Conservation (phyloP, 2,329 filamentous ascomycete species). For the Coniochaeta sp. region DNA sequence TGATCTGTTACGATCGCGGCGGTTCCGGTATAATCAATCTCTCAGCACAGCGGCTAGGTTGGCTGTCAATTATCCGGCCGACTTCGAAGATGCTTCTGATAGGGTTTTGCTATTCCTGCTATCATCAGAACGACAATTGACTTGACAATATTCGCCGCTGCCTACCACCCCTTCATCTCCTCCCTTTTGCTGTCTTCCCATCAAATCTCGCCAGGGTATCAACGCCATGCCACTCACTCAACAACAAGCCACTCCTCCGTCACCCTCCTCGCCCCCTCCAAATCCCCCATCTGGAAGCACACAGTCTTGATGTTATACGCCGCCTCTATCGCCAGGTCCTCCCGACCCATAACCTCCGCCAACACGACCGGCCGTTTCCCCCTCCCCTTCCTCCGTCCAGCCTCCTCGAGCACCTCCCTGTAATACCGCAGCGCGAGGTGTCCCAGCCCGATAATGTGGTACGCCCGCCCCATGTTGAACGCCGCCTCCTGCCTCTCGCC, state of each 20-base stretch:
- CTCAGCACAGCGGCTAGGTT: no score
- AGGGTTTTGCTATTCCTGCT: no score
- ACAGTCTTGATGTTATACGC: constrained; percentile 69
- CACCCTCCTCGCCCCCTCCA: constrained; percentile 50
- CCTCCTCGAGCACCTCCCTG: constrained; percentile 36
- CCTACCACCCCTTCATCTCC: no score
- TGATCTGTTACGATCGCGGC: no score
- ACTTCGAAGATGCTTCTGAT: no score
- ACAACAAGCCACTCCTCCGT: constrained; percentile 51
- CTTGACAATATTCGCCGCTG: no score
- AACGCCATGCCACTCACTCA: no score
- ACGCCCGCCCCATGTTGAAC: constrained; percentile 72
- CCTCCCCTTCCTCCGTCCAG: constrained; percentile 7
- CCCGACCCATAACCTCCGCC: constrained; percentile 32
- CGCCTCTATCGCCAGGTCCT: constrained; percentile 62
- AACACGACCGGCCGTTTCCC: constrained; percentile 12
- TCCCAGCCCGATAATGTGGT: constrained; percentile 66
- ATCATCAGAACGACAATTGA: no score
- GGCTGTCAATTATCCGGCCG: no score
- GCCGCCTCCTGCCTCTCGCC: constrained; percentile 65
- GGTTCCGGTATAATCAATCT: no score
- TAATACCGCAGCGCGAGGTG: constrained; percentile 72
- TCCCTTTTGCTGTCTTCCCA: no score
- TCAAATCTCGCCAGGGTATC: no score
- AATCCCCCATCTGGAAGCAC: constrained; percentile 58